These are phyloP conservation scores for Schrenkiella parvula DNA, from an alignment of 345 rosid species.

Conservation along the genomic window DNA sequence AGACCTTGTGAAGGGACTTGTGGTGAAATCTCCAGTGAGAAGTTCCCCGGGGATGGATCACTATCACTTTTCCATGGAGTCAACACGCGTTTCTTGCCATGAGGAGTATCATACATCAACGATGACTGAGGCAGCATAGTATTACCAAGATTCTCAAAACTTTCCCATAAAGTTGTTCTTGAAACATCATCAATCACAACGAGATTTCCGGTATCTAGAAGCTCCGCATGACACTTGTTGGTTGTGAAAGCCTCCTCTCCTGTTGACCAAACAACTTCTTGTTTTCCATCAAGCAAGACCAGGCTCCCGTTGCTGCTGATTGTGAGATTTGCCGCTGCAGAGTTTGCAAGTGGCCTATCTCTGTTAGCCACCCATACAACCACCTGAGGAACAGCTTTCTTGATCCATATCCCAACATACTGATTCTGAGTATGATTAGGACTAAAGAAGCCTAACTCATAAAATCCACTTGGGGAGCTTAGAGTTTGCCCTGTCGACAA, in stretches of 20 bases:
- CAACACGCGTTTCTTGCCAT: slow-evolving; percentile 15
- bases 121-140: slow-evolving; percentile 26
- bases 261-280: slow-evolving; percentile 23
- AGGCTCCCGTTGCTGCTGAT: slow-evolving; percentile 24
- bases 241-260: slow-evolving; percentile 5
- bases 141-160: slow-evolving; percentile 29
- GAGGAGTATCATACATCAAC: slow-evolving; percentile 17
- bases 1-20: slow-evolving; percentile 23
- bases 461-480: slow-evolving; percentile 24
- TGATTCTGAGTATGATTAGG: slow-evolving; percentile 20
- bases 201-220: slow-evolving; percentile 25
- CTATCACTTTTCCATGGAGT: slow-evolving; percentile 25
- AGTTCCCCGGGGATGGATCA: slow-evolving; percentile 25
- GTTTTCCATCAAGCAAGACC: slow-evolving; percentile 1
- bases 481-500: slow-evolving; percentile 30
- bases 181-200: slow-evolving; percentile 25
- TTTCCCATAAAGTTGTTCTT: slow-evolving; percentile 15
- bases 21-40: slow-evolving; percentile 23
- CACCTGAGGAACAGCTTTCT: slow-evolving; percentile 6
- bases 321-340: not conserved
- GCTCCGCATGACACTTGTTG: slow-evolving; percentile 14
- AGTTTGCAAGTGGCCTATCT: slow-evolving; percentile 8
- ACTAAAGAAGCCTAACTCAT: slow-evolving; percentile 40
- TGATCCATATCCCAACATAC: slow-evolving; percentile 49
- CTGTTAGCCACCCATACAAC: slow-evolving; percentile 41